Evolutionary conservation across 2,329 filamentous ascomycete genomes (phyloP), one percentile per base, ranked within the genome.

Genomic region (Botrytis porri): DNA sequence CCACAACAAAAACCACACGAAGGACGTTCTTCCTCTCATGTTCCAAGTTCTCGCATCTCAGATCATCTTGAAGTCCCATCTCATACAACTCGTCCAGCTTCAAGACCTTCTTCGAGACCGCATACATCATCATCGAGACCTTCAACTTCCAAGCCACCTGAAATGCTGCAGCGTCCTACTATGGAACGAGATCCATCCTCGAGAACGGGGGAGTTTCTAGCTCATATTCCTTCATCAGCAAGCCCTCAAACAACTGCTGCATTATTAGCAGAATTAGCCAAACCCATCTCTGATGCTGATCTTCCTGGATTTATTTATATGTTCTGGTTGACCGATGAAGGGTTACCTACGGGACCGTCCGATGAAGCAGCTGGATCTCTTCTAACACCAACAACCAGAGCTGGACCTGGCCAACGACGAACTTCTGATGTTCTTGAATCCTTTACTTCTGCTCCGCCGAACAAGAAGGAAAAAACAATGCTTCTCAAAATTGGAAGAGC

Each of bases 291-390:
- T 0, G 84, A 88, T 35, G 84, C 87, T 71, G 93, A 96, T 76
- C 93, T 97, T 77, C 85, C 92, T 20, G 96, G 96, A 54, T 99
- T 96, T 83, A 98, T 99, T 77, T 99, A 99, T 86, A 97, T 99
- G 82, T 99, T 98, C 86, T 98, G 95, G 94, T 87, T 98, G 35
- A 98, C 94, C 0, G 90, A 94, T 45, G 85, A 88, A 51, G 87
- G 86, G 3, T 83, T 88, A 12, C 81, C 85, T 0, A 81, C 87
- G 0, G 84, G 86, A 1, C 85, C 88, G 0, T 85, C 90, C 0
- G 84, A 85, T 51, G 90, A 89, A 75, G 84, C 89, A 61, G 87
- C 88, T 32, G 85, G 88, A 14, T 86, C 88, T 18, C 84, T 92
- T 66, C 85, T 91, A 60, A 82, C 85, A 0, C 87, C 89, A 0